Conservation (phyloP, 2,329 filamentous ascomycete genomes). For the Penicillium sumatraense region DNA sequence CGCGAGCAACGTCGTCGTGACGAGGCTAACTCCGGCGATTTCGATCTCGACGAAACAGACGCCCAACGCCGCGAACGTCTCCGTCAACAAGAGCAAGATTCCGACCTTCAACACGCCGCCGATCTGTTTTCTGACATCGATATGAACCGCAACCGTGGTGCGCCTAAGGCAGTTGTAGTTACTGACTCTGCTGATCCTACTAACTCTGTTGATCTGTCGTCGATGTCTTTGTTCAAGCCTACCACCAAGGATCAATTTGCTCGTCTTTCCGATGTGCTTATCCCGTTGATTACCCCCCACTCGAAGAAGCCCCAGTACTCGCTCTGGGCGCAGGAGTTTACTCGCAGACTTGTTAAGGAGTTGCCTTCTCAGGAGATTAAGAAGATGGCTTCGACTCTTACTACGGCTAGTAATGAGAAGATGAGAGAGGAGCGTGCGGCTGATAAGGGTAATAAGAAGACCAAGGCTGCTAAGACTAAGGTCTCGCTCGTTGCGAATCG, state of each 20-base stretch:
- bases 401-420: conserved; percentile 94
- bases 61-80: conserved; percentile 75
- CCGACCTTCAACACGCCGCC: conserved; percentile 86
- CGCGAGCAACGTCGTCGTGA: conserved; percentile 66
- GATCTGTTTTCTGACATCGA: conserved; percentile 83
- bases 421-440: conserved; percentile 97
- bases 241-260: conserved; percentile 85
- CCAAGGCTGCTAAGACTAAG: conserved; percentile 96
- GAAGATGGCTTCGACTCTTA: conserved; percentile 86
- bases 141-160: conserved; percentile 68
- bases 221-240: conserved; percentile 85
- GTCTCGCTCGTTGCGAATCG: conserved; percentile 71
- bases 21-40: conserved; percentile 59
- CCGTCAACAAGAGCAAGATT: conserved; percentile 79
- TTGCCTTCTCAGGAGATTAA: conserved; percentile 93
- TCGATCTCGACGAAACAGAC: conserved; percentile 71
- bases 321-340: conserved; percentile 88
- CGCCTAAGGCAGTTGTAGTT: conserved; percentile 66
- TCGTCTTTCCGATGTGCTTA: conserved; percentile 75
- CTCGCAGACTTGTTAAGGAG: conserved; percentile 84
- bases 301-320: conserved; percentile 88
- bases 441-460: conserved; percentile 95
- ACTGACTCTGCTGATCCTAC: conserved; percentile 74
- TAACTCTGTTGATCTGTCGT: conserved; percentile 78
- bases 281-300: conserved; percentile 75